Evolutionary conservation across 2,329 filamentous ascomycete species (phyloP), one percentile per base, ranked within the genome.

Genomic region (Cladophialophora psammophila): DNA sequence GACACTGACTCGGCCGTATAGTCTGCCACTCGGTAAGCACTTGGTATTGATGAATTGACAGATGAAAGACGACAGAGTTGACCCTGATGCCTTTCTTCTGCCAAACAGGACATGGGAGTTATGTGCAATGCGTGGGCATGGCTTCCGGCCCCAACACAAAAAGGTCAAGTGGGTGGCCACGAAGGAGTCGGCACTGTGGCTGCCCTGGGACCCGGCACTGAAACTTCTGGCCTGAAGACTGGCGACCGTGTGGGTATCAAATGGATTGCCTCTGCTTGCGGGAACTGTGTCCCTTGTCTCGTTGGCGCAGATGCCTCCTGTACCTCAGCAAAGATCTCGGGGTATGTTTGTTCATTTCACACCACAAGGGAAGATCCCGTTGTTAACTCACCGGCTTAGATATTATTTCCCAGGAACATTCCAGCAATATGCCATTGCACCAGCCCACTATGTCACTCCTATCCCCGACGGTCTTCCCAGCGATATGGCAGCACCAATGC

Each of bases 361-460:
- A 52, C 20, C 34, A 13, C 34, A 20, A 3, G 32, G 18, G 48
- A 61, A 12, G 36, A 36, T 6, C 40, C 2, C 3, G 5, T 7
- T 54, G 8, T 34, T 38, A 13, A 36, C 59, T 42, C 18, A 34
- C 45, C 4, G 13, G 15, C 34, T 12, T 20, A 61, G 89, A 5
- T 91, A 90, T 78, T 90, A 87, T 75, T 87, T 85, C 0, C 89
- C 89, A 0, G 89, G 89, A 42, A 91, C 89, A n/a, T 91, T 91
- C 75, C 89, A 91, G 75, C 88, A 91, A 78, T 91, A 91, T 73
- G 85, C 85, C 18, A 75, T 90, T 15, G 85, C 84, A 0, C 87
- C 87, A 9, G 88, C 88, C 2, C 84, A 85, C 77, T 91, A 91
- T 75, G 89, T 91, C 1, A 91, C 89, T 0, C 88, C 88, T 1